Base-by-base conservation (phyloP, 2,329 filamentous ascomycete species). In the Verticillium longisporum region DNA sequence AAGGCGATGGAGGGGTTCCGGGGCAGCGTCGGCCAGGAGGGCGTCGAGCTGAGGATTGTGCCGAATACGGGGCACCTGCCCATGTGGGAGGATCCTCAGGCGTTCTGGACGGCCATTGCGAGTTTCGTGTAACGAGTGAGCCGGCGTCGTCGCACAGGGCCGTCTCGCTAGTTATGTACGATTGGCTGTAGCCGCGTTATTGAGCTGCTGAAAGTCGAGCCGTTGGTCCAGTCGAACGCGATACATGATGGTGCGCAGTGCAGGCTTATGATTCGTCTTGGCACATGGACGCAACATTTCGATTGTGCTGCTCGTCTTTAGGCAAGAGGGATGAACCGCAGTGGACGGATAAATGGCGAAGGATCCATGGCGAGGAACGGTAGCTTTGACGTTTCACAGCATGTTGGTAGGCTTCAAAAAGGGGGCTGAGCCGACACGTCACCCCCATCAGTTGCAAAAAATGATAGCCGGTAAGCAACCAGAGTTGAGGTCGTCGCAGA, bases 1-100 rank as follows among this genome's bases (percentile, higher is more conserved):
- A 87, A 87, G 76, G 89, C 88, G 4, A 96, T 96, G 91, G 86
- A 88, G 60, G 86, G 86, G 14, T 91, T 93, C 81, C 85, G 81
- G 60, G 79, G 74, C 0, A 71, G 77, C 18, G 72, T 91, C 53
- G 87, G 88, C 0, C 72, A 77, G 10, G 71, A 73, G 0, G 84
- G 82, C 0, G 82, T 81, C 0, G 80, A 84, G 62, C 80, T 92
- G 65, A 85, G 82, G 70, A 73, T 89, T 61, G 83, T 96, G 10
- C 83, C 89, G 0, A 77, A 81, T 9, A 86, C 91, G 0, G 92
- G 92, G 0, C 92, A 96, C 77, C 74, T 96, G 68, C 92, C 92
- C 0, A 96, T 96, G 90, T 87, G 87, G 56, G 92, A 96, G 75
- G 83, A 85, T 66, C 87, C 90, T 0, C 75, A 79, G 61, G 85